Evolutionary conservation across 2,329 filamentous ascomycete species (phyloP).

Genomic region (Botrytis deweyae): DNA sequence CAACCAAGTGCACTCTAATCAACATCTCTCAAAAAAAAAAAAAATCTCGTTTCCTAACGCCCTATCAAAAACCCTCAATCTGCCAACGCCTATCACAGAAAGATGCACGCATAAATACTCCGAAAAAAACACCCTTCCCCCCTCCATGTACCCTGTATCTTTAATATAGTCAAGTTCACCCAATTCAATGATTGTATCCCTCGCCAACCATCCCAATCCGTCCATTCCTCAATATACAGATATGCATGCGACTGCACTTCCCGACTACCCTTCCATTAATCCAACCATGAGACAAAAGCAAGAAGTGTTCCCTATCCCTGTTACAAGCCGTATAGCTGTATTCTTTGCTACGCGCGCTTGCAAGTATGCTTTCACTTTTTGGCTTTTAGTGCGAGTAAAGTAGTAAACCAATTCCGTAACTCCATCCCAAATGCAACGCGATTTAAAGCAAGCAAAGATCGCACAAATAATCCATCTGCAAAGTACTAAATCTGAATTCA

Average conservation of each 20-base stretch:
- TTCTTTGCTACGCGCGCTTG: constrained; percentile 5
- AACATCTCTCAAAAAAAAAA: background rate
- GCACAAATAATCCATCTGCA: background rate
- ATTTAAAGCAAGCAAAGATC: background rate
- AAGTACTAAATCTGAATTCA: background rate
- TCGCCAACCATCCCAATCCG: constrained; percentile 4
- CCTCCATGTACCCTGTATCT: background rate
- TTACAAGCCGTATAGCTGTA: background rate
- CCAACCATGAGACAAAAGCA: constrained; percentile 14
- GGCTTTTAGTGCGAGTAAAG: constrained; percentile 5
- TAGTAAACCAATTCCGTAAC: constrained; percentile 5
- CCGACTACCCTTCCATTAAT: constrained; percentile 13
- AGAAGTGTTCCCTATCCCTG: background rate
- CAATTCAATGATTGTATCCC: constrained; percentile 3
- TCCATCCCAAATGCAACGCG: constrained; percentile 4
- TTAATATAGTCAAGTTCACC: constrained; percentile 2
- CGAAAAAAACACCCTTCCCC: background rate
- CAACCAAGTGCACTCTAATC: background rate
- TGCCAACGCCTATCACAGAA: background rate
- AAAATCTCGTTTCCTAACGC: background rate
- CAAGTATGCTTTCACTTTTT: constrained; percentile 7
- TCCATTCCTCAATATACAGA: constrained; percentile 6
- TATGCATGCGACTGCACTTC: constrained; percentile 4
- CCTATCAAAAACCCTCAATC: background rate
- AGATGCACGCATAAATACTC: constrained; percentile 6